Conservation (phyloP, 352 stramenopile species). For the Stramenopiles sp. region DNA sequence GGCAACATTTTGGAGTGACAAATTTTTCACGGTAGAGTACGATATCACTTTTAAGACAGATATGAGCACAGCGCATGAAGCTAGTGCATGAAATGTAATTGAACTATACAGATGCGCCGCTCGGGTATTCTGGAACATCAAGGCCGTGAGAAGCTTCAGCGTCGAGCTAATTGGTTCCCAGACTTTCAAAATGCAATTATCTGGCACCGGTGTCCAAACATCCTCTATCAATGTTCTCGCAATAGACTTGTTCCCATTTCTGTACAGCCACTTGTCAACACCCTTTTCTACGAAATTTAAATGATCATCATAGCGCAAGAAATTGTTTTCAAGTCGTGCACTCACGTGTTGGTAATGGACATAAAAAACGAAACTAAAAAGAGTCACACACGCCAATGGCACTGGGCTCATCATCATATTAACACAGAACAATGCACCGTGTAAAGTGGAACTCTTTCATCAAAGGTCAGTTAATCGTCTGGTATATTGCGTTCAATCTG, state of each 20-base stretch:
- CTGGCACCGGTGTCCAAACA: not conserved
- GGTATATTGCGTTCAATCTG: no score
- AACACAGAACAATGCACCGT: no score
- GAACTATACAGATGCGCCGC: not conserved
- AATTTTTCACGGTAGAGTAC: not conserved
- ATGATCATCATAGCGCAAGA: not conserved
- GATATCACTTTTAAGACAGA: not conserved
- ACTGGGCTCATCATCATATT: no score
- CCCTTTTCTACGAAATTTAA: constrained; percentile 2
- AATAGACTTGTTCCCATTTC: not conserved
- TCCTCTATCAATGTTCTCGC: not conserved
- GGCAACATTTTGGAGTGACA: not conserved
- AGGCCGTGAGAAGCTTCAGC: not conserved
- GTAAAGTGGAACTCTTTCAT: no score
- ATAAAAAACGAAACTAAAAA: not conserved
- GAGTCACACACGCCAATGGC: not conserved
- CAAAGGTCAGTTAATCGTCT: no score
- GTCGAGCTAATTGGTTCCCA: not conserved
- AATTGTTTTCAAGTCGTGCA: not conserved
- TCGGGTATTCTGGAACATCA: not conserved
- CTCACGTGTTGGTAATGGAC: not conserved
- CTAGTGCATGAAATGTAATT: not conserved
- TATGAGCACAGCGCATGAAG: not conserved
- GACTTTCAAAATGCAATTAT: not conserved
- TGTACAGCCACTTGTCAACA: not conserved